Evolutionary conservation across 805 yeast species (phyloP).

Genomic region (Zygosaccharomyces rouxii): DNA sequence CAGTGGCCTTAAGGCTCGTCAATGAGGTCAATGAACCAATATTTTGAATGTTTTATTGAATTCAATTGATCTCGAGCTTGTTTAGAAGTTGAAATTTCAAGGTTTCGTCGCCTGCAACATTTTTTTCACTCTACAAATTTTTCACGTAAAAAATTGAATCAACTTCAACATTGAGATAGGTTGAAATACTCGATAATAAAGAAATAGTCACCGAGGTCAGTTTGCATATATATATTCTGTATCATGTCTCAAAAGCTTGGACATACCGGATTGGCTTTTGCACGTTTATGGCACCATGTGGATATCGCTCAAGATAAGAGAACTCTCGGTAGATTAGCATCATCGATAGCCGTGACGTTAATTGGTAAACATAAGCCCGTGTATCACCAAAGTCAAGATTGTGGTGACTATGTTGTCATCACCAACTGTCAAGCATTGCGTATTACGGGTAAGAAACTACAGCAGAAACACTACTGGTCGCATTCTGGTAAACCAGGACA

Average conservation of each 20-base stretch:
- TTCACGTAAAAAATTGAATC: constrained; percentile 1
- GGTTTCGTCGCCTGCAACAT: constrained; percentile 6
- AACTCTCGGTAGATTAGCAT: constrained; percentile 87
- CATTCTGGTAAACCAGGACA: constrained; percentile 91
- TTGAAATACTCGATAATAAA: neutral
- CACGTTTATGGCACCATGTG: constrained; percentile 93
- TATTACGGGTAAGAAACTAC: constrained; percentile 79
- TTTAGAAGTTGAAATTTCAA: constrained; percentile 1
- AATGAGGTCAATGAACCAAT: neutral
- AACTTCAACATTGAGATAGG: neutral
- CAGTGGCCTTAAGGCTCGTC: neutral
- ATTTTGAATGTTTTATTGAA: neutral
- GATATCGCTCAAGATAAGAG: constrained; percentile 82
- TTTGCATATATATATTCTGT: neutral
- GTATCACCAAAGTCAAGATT: constrained; percentile 69
- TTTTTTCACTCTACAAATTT: neutral
- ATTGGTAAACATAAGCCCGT: constrained; percentile 98
- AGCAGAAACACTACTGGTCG: constrained; percentile 78
- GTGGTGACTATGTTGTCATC: constrained; percentile 96
- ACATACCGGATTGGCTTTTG: constrained; percentile 65
- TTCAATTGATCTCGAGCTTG: constrained; percentile 2
- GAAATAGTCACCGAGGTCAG: too few relatives aligned
- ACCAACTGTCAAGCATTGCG: constrained; percentile 81
- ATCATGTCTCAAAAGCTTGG: constrained; percentile 37
- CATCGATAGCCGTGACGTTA: constrained; percentile 78